Evolutionary conservation across 495 filamentous ascomycete genomes (phyloP).

Genomic region (Pseudevernia furfuracea): DNA sequence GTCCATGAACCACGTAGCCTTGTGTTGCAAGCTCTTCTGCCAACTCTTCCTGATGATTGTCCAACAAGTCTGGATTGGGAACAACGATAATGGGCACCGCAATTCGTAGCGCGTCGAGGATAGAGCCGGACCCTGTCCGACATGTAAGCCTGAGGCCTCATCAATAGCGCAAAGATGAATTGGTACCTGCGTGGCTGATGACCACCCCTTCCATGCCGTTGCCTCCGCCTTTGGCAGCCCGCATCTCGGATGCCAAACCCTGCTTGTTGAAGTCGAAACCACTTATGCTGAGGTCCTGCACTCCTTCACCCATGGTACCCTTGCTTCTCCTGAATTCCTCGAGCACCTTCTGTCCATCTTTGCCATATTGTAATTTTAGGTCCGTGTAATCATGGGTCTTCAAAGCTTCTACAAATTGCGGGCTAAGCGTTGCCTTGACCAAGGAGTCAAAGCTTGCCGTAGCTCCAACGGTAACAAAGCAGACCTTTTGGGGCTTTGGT

Average conservation of each 20-base stretch:
- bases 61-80: conserved; percentile 72
- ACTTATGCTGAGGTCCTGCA: conserved; percentile 44
- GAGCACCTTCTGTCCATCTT: conserved; percentile 43
- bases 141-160: neutral
- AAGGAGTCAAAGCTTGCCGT: conserved; percentile 75
- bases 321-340: conserved; percentile 31
- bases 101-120: conserved; percentile 67
- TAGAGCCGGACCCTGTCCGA: conserved; percentile 71
- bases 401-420: conserved; percentile 53
- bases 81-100: conserved; percentile 71
- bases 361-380: conserved; percentile 71
- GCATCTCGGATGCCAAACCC: conserved; percentile 52
- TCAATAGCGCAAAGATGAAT: neutral
- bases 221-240: conserved; percentile 35
- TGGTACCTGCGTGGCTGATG: conserved; percentile 78
- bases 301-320: conserved; percentile 20
- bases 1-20: conserved; percentile 61
- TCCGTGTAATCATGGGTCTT: conserved; percentile 49
- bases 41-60: conserved; percentile 87
- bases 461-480: conserved; percentile 85
- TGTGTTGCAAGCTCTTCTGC: conserved; percentile 61
- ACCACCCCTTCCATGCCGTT: conserved; percentile 51
- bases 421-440: conserved; percentile 54
- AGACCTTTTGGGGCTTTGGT: conserved; percentile 35
- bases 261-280: conserved; percentile 59